phyloP scores from a whole-genome alignment of 2,329 filamentous ascomycete genomes.

The Fusarium sp. region DNA sequence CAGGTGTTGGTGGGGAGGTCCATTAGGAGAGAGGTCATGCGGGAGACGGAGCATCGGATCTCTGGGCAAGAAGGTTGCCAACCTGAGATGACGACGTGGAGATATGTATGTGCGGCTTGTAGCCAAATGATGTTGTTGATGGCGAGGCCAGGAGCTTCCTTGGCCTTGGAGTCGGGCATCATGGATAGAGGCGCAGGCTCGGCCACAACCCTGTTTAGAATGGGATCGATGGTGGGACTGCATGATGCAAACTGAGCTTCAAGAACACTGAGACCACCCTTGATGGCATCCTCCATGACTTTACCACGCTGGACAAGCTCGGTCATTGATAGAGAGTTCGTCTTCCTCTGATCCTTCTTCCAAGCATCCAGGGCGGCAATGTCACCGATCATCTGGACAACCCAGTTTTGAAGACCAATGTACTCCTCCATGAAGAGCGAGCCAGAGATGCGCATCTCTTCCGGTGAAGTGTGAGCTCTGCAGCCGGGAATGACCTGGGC shows the following conservation, averaged over 20 bases:
- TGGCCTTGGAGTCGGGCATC: constrained; percentile 28
- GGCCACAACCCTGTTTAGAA: constrained; percentile 38
- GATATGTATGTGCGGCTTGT: constrained; percentile 60
- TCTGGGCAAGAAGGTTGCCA: constrained; percentile 63
- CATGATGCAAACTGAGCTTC: constrained; percentile 36
- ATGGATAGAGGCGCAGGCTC: constrained; percentile 39
- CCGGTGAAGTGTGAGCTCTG: constrained; percentile 25
- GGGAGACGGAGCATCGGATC: constrained; percentile 51
- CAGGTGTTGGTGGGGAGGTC: constrained; percentile 48
- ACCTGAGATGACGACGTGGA: constrained; percentile 62
- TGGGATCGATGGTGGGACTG: constrained; percentile 4
- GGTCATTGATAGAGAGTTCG: constrained; percentile 58
- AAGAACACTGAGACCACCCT: constrained; percentile 47
- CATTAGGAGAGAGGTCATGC: constrained; percentile 51
- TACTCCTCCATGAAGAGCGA: constrained; percentile 62
- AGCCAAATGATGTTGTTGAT: constrained; percentile 60
- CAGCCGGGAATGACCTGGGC: constrained; percentile 52
- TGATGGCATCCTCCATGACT: constrained; percentile 55
- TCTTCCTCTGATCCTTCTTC: constrained; percentile 62
- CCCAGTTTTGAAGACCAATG: constrained; percentile 69
- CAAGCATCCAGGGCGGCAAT: constrained; percentile 66
- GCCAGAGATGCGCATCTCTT: constrained; percentile 39
- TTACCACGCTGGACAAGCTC: constrained; percentile 61
- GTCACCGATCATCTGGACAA: constrained; percentile 65
- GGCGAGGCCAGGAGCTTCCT: constrained; percentile 40